These are phyloP conservation scores for Rhynchosporium agropyri DNA, from an alignment of 2,329 filamentous ascomycete genomes.

Conservation along the genomic window DNA sequence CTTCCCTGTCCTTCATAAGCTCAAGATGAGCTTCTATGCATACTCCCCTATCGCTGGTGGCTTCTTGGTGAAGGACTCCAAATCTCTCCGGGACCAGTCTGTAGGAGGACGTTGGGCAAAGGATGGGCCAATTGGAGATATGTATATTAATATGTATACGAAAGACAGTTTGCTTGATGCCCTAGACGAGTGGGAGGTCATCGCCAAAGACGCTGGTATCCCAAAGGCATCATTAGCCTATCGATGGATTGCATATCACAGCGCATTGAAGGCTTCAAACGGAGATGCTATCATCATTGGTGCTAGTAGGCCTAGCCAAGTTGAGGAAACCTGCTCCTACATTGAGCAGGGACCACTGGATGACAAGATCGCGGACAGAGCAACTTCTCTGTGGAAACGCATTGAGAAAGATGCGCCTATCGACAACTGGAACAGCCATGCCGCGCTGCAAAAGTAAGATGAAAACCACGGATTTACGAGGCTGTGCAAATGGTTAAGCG, in stretches of 20 bases:
- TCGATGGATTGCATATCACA: constrained; percentile 44
- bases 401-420: constrained; percentile 38
- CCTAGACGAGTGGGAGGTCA: constrained; percentile 38
- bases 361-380: constrained; percentile 24
- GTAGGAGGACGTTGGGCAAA: constrained; percentile 36
- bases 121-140: constrained; percentile 22
- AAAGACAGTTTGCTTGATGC: constrained; percentile 32
- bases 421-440: constrained; percentile 28
- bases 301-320: constrained; percentile 30
- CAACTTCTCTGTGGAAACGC: constrained; percentile 35
- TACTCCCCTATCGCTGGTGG: constrained; percentile 69
- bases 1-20: constrained; percentile 54
- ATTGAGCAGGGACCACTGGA: constrained; percentile 35
- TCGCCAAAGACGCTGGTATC: constrained; percentile 41
- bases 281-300: constrained; percentile 43
- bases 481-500: background rate
- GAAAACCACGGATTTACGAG: background rate
- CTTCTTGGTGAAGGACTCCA: constrained; percentile 50
- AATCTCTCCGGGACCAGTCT: constrained; percentile 16
- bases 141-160: constrained; percentile 32
- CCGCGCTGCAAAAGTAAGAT: background rate
- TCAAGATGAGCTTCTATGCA: constrained; percentile 47
- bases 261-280: constrained; percentile 33
- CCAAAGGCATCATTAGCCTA: constrained; percentile 44
- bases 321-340: constrained; percentile 32